phyloP scores from a whole-genome alignment of 2,329 filamentous ascomycete genomes.

The Fusarium ramigenum region DNA sequence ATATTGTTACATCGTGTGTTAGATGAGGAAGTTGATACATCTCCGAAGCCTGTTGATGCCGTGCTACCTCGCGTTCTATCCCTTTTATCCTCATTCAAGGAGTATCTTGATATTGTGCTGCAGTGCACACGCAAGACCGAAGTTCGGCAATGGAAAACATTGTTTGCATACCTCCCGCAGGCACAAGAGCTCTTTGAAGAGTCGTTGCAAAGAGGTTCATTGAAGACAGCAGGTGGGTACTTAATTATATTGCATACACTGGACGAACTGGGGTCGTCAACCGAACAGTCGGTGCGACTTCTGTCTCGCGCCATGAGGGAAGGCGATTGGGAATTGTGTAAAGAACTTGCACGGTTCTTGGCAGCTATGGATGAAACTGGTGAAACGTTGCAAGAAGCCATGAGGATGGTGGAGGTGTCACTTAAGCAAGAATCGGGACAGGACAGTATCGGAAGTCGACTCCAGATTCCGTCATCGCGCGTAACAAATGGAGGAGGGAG shows the following conservation, averaged over 20 bases:
- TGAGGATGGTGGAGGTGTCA: slow-evolving; percentile 67
- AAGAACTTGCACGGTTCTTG: slow-evolving; percentile 92
- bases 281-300: slow-evolving; percentile 82
- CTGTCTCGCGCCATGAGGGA: slow-evolving; percentile 83
- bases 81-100: slow-evolving; percentile 75
- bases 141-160: slow-evolving; percentile 90
- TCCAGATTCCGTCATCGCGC: slow-evolving; percentile 47
- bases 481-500: slow-evolving; percentile 45
- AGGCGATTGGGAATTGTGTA: slow-evolving; percentile 94
- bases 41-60: slow-evolving; percentile 69
- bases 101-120: slow-evolving; percentile 94
- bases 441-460: slow-evolving; percentile 42
- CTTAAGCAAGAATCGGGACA: slow-evolving; percentile 44
- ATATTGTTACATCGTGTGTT: slow-evolving; percentile 91
- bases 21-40: slow-evolving; percentile 88
- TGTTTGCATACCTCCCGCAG: slow-evolving; percentile 91
- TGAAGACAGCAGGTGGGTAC: slow-evolving; percentile 97
- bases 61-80: slow-evolving; percentile 71
- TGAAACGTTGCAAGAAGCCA: slow-evolving; percentile 76
- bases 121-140: slow-evolving; percentile 98
- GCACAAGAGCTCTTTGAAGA: slow-evolving; percentile 94
- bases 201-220: slow-evolving; percentile 80
- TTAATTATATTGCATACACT: slow-evolving; percentile 92
- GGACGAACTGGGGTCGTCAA: slow-evolving; percentile 73
- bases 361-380: slow-evolving; percentile 91